Evolutionary conservation across 208 protist genomes (phyloP), one percentile per base, ranked within the genome.

Genomic region (Acanthamoeba quina): DNA sequence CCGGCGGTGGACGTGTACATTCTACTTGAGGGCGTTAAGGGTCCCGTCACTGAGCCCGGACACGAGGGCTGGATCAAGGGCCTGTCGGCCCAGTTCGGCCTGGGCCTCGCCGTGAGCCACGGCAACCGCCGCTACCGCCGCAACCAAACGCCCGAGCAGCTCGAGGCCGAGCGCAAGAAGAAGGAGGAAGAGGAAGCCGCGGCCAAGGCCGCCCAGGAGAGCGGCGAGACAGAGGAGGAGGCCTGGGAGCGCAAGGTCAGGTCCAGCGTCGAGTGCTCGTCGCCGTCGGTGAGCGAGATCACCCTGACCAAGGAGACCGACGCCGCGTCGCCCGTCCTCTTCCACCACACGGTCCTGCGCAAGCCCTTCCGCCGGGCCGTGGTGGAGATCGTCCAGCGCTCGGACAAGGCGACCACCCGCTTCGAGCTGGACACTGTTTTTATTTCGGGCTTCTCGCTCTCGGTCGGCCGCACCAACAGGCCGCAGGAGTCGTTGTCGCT

Each of bases 201-300:
- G 24, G 78, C 31, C 7, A 41, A 78, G 41, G 70, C 78, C 19
- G 78, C 78, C 13, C 44, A 34, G 47, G 29, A 62, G 52, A 1
- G 78, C 2, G 78, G 78, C 41, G 78, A 86, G 49, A 86, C 76
- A 0, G 76, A 86, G 49, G 47, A 86, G 17, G 78, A 86, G 78
- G 49, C 47, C 47, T 86, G 78, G 78, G n/a, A 62, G 15, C 78
- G 78, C 47, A n/a, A 62, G 24, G 49, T 86, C 6, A 26, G 52
- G 49, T 62, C 49, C 11, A 86, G 13, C 49, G 52, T 62, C 5
- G 24, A 86, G 49, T 21, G 7, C 78, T 86, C 78, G 15, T n/a
- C 19, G 78, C 47, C 78, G 5, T 86, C 78, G 9, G 11, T 54
- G 47, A 86, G 78, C 31, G 78, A 86, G 78, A 9, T 86, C 21